Conservation (phyloP, 129 eudicot species). For the Flaveria ramosissima region DNA sequence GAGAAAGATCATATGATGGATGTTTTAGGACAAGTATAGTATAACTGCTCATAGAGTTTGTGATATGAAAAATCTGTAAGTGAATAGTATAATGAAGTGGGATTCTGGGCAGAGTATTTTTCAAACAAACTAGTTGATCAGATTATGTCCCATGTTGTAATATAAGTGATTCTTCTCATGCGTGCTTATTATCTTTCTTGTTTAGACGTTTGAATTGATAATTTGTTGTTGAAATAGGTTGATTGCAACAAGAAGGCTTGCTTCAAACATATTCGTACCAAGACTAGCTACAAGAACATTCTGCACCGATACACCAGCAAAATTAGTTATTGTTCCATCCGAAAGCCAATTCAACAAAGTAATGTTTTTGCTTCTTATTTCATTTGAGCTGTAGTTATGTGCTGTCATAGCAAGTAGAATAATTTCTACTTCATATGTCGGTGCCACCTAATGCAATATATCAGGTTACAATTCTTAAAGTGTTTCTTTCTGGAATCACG, state of each 20-base stretch:
- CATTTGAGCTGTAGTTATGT: conserved; percentile 19
- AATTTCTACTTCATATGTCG: neutral
- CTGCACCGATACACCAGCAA: conserved; percentile 36
- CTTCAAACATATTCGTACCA: conserved; percentile 27
- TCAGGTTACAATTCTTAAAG: neutral
- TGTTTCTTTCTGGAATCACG: neutral
- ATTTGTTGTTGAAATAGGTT: conserved; percentile 37
- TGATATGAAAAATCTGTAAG: neutral
- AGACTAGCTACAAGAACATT: conserved; percentile 47
- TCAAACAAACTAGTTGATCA: neutral
- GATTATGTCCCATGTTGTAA: neutral
- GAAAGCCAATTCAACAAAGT: conserved; percentile 36
- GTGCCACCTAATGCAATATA: too few relatives aligned
- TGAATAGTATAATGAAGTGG: neutral
- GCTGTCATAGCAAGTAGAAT: neutral
- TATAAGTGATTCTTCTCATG: neutral
- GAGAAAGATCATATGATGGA: conserved; percentile 7
- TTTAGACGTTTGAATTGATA: conserved; percentile 4
- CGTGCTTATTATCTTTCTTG: neutral
- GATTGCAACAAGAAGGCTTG: conserved; percentile 42
- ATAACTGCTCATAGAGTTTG: neutral
- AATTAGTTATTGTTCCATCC: conserved; percentile 28
- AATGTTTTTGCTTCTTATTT: conserved; percentile 12
- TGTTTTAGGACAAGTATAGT: neutral
- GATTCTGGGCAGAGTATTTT: neutral